These are phyloP conservation scores for Saccharomycopsis microspora DNA, from an alignment of 805 yeast genomes.

Conservation along the genomic window DNA sequence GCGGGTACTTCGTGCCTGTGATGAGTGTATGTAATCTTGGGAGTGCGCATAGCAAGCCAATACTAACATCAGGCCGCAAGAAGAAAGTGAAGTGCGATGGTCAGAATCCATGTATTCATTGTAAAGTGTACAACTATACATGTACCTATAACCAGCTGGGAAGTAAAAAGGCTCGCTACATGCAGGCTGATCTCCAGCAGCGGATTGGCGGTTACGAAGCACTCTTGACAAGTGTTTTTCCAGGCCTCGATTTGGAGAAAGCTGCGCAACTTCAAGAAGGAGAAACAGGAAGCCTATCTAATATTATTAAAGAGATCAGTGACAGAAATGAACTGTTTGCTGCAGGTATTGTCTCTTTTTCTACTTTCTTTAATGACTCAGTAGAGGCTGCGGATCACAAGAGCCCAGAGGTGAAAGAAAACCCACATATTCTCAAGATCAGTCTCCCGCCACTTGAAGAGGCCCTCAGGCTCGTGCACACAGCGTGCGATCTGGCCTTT, in stretches of 20 bases:
- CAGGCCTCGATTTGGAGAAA: slow-evolving; percentile 27
- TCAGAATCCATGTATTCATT: slow-evolving; percentile 65
- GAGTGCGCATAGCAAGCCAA: not conserved
- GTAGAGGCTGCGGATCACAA: not conserved
- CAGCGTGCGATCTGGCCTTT: slow-evolving; percentile 81
- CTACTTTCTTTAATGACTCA: not conserved
- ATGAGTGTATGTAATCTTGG: slow-evolving; percentile 33
- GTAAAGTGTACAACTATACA: slow-evolving; percentile 77
- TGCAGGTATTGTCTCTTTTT: not conserved
- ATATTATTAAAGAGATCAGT: not conserved
- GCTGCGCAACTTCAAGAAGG: not conserved
- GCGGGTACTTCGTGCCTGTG: slow-evolving; percentile 68
- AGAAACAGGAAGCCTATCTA: not conserved
- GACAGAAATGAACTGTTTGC: not conserved
- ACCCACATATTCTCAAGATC: slow-evolving; percentile 30
- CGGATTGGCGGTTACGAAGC: slow-evolving; percentile 22
- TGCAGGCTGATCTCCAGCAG: slow-evolving; percentile 12
- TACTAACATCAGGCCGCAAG: slow-evolving; percentile 28
- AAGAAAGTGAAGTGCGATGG: slow-evolving; percentile 79
- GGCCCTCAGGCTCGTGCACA: slow-evolving; percentile 58
- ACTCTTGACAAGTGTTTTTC: slow-evolving; percentile 26
- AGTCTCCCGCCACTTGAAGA: slow-evolving; percentile 66
- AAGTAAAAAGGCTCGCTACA: slow-evolving; percentile 31
- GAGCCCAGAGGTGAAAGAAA: not conserved
- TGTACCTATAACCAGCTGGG: slow-evolving; percentile 81